phyloP scores from a whole-genome alignment of 129 eudicot species.

The Sambucus nigra region DNA sequence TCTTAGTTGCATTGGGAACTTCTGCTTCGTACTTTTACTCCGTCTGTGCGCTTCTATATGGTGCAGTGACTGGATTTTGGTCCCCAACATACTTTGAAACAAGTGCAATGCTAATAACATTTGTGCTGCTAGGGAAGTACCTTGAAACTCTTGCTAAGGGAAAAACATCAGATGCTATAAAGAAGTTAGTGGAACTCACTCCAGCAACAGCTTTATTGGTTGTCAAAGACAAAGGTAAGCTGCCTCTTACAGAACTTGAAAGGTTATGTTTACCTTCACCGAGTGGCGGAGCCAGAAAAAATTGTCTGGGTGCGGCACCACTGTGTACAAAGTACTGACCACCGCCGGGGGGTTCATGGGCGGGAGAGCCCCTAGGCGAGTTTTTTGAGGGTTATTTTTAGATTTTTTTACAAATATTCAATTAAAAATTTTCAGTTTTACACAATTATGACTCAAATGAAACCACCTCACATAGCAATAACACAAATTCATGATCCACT shows the following conservation, averaged over 20 bases:
- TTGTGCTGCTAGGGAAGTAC: conserved; percentile 85
- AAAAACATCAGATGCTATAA: conserved; percentile 92
- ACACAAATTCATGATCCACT: too few relatives aligned
- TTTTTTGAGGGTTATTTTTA: neutral
- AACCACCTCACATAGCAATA: too few relatives aligned
- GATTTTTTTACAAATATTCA: too few relatives aligned
- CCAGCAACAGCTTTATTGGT: conserved; percentile 85
- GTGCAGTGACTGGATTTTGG: conserved; percentile 90
- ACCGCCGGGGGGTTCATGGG: too few relatives aligned
- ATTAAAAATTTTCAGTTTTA: too few relatives aligned
- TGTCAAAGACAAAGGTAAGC: conserved; percentile 64
- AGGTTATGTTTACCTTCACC: too few relatives aligned
- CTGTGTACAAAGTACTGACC: too few relatives aligned
- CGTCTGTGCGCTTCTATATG: conserved; percentile 79
- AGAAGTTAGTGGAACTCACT: conserved; percentile 86
- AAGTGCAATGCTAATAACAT: conserved; percentile 95
- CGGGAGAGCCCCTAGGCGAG: too few relatives aligned
- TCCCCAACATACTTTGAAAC: conserved; percentile 95
- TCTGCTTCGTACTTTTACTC: conserved; percentile 90
- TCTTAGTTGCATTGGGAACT: conserved; percentile 92
- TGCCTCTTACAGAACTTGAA: too few relatives aligned
- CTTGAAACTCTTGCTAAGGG: conserved; percentile 94
- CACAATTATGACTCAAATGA: too few relatives aligned
- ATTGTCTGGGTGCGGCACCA: too few relatives aligned
- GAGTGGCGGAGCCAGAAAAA: too few relatives aligned